phyloP scores from a whole-genome alignment of 1,284 basidiomycete genomes.

The Porodaedalea pini region DNA sequence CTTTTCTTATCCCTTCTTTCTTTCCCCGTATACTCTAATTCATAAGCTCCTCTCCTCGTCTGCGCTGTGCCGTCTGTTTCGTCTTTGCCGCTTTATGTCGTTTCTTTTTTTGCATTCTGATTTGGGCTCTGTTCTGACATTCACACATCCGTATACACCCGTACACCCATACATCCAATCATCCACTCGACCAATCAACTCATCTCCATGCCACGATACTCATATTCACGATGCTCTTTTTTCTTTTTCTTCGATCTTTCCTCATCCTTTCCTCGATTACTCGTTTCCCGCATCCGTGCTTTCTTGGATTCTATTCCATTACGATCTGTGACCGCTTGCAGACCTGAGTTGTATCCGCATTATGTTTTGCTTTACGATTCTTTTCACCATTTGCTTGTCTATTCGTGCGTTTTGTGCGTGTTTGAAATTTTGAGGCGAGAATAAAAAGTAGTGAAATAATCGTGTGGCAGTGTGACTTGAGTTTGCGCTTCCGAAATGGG shows the following conservation, averaged over 20 bases:
- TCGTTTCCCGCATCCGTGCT: background rate
- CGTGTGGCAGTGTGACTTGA: background rate
- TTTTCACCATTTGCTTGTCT: conserved; percentile 1
- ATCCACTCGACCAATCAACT: too few relatives aligned
- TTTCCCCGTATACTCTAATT: background rate
- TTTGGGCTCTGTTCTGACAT: conserved; percentile 8
- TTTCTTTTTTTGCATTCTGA: conserved; percentile 14
- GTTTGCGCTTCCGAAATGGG: background rate
- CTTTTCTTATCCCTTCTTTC: conserved; percentile 20
- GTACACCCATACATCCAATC: conserved; percentile 25
- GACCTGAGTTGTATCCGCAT: conserved; percentile 1
- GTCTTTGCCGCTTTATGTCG: conserved; percentile 22
- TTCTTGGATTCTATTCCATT: background rate
- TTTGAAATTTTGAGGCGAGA: background rate
- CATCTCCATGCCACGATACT: background rate
- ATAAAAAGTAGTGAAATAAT: background rate
- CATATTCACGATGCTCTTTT: conserved; percentile 2
- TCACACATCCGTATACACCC: conserved; percentile 25
- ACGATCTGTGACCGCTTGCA: background rate
- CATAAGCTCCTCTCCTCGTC: conserved; percentile 8
- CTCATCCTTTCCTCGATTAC: background rate
- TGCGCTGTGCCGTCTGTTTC: conserved; percentile 11
- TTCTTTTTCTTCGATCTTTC: conserved; percentile 1
- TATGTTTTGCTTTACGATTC: background rate
- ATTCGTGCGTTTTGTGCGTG: background rate